phyloP scores from a whole-genome alignment of 176 grass and related monocot species.

The Themeda triandra region DNA sequence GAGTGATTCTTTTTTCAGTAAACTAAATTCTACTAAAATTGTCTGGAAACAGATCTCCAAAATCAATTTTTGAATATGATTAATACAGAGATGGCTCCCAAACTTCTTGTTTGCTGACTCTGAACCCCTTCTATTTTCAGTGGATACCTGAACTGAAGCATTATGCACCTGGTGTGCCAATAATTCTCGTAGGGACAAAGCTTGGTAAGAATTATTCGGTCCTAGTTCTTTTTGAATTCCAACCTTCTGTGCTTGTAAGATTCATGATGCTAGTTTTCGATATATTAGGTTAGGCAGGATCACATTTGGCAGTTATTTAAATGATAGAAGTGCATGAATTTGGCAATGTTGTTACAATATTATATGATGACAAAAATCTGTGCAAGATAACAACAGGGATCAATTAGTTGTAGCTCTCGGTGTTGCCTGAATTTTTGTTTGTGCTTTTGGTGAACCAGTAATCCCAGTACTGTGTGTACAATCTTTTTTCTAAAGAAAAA shows the following conservation, averaged over 20 bases:
- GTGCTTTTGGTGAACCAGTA: background rate
- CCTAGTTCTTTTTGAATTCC: background rate
- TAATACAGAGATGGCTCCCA: background rate
- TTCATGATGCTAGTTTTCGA: background rate
- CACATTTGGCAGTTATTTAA: background rate
- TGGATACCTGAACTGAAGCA: constrained; percentile 85
- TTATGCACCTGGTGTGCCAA: constrained; percentile 76
- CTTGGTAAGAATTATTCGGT: constrained; percentile 49
- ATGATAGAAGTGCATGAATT: background rate
- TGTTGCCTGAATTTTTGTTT: background rate
- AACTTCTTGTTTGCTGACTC: background rate
- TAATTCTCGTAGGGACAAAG: constrained; percentile 78
- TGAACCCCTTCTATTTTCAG: constrained; percentile 50
- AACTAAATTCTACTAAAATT: background rate
- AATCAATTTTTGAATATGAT: background rate
- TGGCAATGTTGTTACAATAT: background rate
- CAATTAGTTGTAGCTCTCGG: background rate
- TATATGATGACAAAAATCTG: background rate
- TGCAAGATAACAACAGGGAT: background rate
- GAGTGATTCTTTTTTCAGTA: background rate
- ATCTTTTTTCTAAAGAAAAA: background rate
- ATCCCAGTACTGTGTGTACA: background rate
- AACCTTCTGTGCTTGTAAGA: too few relatives aligned
- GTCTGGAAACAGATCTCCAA: background rate
- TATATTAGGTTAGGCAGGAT: background rate